Evolutionary conservation across 306 rosid genomes (phyloP).

Genomic region (Lotus japonicus): DNA sequence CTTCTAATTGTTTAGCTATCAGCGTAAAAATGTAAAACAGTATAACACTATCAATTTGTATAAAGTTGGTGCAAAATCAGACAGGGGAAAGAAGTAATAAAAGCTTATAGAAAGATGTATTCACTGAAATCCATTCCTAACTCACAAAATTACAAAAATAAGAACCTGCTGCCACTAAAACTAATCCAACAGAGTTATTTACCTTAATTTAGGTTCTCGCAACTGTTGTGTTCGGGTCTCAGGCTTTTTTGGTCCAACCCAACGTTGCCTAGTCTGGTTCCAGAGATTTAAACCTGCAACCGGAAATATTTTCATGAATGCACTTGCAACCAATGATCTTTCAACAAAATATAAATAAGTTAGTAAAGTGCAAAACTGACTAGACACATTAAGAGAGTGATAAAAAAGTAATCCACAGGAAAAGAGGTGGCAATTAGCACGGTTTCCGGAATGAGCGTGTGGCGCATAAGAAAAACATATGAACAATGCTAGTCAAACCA

Average conservation of each 20-base stretch:
- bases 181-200: slow-evolving; percentile 11
- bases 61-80: not conserved
- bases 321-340: not conserved
- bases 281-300: slow-evolving; percentile 82
- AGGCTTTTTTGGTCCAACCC: slow-evolving; percentile 66
- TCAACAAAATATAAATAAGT: not conserved
- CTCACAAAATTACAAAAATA: not conserved
- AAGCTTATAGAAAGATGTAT: not conserved
- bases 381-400: not conserved
- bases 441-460: not conserved
- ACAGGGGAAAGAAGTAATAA: not conserved
- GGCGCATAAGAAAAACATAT: not conserved
- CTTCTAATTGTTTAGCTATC: too few species aligned
- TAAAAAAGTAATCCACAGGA: not conserved
- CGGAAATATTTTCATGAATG: slow-evolving; percentile 1
- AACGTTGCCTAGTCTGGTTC: slow-evolving; percentile 83
- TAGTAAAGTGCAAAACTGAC: not conserved
- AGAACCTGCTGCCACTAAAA: not conserved
- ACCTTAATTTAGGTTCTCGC: slow-evolving; percentile 85
- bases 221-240: slow-evolving; percentile 41
- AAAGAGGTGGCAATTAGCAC: not conserved
- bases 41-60: not conserved
- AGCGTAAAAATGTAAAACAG: not conserved
- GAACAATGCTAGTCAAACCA: not conserved
- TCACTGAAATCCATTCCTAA: not conserved